These are phyloP conservation scores for Pichia manshurica DNA, from an alignment of 805 yeast genomes.

Conservation along the genomic window DNA sequence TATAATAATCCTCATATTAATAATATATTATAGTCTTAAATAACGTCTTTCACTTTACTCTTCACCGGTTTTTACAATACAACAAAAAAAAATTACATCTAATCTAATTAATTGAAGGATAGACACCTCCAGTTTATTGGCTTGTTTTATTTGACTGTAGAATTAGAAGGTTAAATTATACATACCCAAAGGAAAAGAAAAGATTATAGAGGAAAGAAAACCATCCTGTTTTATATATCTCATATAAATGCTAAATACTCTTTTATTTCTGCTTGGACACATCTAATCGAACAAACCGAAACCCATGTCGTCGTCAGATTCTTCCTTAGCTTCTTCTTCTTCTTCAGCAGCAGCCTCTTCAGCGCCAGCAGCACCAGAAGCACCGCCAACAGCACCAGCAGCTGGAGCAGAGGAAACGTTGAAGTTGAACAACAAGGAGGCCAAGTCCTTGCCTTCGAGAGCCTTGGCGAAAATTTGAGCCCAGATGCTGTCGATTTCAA, in stretches of 20 bases:
- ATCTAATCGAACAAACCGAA: conserved; percentile 82
- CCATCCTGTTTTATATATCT: too few relatives aligned
- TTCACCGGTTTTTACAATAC: not conserved
- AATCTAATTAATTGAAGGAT: too few relatives aligned
- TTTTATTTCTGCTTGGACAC: not conserved
- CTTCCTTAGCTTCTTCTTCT: conserved; percentile 58
- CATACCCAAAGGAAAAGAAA: not conserved
- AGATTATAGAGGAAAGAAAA: not conserved
- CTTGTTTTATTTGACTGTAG: too few relatives aligned
- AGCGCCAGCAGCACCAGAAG: conserved; percentile 41
- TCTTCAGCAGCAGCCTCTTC: conserved; percentile 51
- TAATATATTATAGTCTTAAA: not conserved
- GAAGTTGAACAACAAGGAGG: conserved; percentile 58
- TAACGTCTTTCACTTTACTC: not conserved
- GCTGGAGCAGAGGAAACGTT: conserved; percentile 46
- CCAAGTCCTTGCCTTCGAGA: conserved; percentile 71
- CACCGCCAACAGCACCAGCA: conserved; percentile 43
- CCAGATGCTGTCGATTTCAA: conserved; percentile 73
- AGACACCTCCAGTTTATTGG: too few relatives aligned
- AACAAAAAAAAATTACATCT: not conserved
- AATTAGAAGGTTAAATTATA: not conserved
- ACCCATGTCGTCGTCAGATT: conserved; percentile 82
- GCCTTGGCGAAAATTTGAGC: conserved; percentile 80
- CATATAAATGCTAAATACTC: not conserved
- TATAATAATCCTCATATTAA: not conserved